Conservation (phyloP, 208 protist species). For the Blastocrithidia nonstop region DNA sequence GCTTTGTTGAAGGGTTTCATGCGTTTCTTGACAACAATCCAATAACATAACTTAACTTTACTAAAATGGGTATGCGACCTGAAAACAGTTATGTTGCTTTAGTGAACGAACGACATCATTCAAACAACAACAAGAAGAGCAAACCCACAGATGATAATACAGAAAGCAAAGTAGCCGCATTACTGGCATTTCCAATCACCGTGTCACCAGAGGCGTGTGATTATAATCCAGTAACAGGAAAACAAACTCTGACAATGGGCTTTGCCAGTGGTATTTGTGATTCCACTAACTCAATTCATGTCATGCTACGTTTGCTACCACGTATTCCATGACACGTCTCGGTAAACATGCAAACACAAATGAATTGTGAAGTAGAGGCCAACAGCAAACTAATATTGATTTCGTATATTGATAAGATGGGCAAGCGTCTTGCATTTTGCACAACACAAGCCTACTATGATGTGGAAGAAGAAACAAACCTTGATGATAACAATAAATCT, state of each 20-base stretch:
- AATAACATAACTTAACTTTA: conserved; percentile 10
- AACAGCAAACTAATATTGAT: conserved; percentile 36
- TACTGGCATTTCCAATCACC: conserved; percentile 43
- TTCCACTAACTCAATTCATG: conserved; percentile 47
- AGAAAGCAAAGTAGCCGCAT: conserved; percentile 4
- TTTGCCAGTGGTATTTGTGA: conserved; percentile 31
- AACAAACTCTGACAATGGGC: conserved; percentile 14
- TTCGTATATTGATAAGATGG: conserved; percentile 48
- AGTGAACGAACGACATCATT: conserved; percentile 8
- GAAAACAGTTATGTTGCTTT: conserved; percentile 26
- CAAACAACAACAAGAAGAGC: conserved; percentile 2
- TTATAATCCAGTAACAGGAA: not conserved
- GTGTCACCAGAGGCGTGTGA: conserved; percentile 27
- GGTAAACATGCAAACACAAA: conserved; percentile 33
- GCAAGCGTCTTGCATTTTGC: conserved; percentile 55
- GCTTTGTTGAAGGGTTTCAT: conserved; percentile 14
- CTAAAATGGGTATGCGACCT: conserved; percentile 10
- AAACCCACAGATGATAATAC: not conserved
- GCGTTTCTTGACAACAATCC: conserved; percentile 22
- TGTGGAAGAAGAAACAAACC: conserved; percentile 3
- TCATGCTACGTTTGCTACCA: conserved; percentile 44
- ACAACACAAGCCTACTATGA: conserved; percentile 21
- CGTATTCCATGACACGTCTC: conserved; percentile 34
- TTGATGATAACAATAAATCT: too few relatives aligned
- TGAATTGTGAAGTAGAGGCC: conserved; percentile 12